A percentile compares a stretch with the other conserved stretches of the same genome.
These are phyloP conservation scores for Fremontodendron californicum DNA, from an alignment of 345 rosid species.

Conservation along the genomic window DNA sequence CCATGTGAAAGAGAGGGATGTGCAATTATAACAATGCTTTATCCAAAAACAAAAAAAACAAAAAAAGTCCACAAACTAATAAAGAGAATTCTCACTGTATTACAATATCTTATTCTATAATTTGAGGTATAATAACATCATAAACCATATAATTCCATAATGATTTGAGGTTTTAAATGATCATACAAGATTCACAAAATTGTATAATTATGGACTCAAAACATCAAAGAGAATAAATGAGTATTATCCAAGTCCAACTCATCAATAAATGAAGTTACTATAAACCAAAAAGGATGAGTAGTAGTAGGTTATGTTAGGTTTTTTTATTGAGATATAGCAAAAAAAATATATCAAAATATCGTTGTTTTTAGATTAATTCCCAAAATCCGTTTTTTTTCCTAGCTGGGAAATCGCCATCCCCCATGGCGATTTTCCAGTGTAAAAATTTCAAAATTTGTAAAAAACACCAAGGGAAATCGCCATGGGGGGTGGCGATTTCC, in stretches of 20 bases:
- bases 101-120: not conserved
- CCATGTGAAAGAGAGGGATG: not conserved
- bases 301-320: no score
- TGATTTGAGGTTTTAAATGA: not conserved
- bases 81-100: not conserved
- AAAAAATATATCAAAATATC: no score
- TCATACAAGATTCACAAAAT: not conserved
- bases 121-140: not conserved
- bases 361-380: no score
- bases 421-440: no score
- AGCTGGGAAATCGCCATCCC: no score
- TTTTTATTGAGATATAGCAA: no score
- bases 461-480: no score
- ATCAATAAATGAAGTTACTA: not conserved
- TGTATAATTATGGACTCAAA: not conserved
- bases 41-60: not conserved
- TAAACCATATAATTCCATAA: not conserved
- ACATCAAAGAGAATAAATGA: not conserved
- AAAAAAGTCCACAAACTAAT: not conserved
- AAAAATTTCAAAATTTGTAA: no score
- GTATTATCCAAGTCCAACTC: no score
- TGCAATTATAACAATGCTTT: not conserved
- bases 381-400: no score
- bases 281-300: not conserved
- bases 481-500: no score